Evolutionary conservation across 139 green algal species (phyloP), one percentile per base, ranked within the genome.

Genomic region (Chlorella sp.): DNA sequence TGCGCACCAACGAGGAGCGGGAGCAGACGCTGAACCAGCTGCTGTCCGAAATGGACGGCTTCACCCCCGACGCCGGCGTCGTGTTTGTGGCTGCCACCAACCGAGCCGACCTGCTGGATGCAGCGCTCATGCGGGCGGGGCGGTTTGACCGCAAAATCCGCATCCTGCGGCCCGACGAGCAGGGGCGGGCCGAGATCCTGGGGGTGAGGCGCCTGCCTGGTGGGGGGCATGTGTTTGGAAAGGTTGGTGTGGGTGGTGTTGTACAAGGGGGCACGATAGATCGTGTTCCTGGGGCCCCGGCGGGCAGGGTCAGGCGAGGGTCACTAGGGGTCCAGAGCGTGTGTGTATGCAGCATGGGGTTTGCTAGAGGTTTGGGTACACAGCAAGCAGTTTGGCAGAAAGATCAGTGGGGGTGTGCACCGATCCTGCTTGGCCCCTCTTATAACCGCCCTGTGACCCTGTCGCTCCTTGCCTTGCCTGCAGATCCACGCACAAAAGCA

Each of bases 21-120:
- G 96, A 98, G 91, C 96, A 99, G 95, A 99, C 98, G 76, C 94
- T 99, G 32, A 99, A 99, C 91, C 98, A 99, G 96, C 95, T 99
- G 91, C 94, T 99, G 77, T 98, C 96, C 0, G 98, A 99, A 94
- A 99, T 99, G 94, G 98, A 99, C 91, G 98, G 98, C 61, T 99
- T 99, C 93, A 97, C 96, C 21, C 97, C 97, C 28, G 96, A 97
- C 87, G 93, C 89, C 2, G 98, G 98, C 12, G 97, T 99, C 1
- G 95, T 99, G 39, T 99, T 99, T 92, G 95, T 99, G 48, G 98
- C 93, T 0, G 98, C 98, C 22, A 99, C 98, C 81, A 98, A 98
- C 91, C 68, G 96, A n/a, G 92, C 94, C 37, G 93, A 97, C 89
- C 89, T 97, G 90, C 90, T 97, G 53, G 95, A 97, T 82, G 84